Evolutionary conservation across 805 yeast genomes (phyloP), one percentile per base, ranked within the genome.

Genomic region (Candida nonsorbophila): DNA sequence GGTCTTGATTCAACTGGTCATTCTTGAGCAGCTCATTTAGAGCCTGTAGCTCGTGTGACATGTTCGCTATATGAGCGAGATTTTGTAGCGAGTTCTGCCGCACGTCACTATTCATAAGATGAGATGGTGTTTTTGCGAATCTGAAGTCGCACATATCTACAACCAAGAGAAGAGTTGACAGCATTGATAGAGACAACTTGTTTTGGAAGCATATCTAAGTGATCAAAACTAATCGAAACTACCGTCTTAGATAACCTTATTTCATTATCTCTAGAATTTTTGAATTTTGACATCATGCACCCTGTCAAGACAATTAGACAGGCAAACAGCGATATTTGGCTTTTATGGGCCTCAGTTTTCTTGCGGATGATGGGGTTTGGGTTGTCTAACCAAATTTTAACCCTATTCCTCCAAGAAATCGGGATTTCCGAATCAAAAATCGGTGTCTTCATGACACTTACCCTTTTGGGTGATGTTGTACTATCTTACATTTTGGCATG

Each of bases 401-500:
- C 88, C 0, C 64, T 83, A 7, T 84, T 76, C 39, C 62, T 86
- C 23, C 71, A 68, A 27, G 63, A 68, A 4, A 50, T 82, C 6
- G 69, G 66, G 3, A 65, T 81, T 24, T 44, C 72, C 0, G 84
- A 81, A 36, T 47, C 72, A 2, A 49, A 60, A 19, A 79, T 84
- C 29, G 95, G 95, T 4, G 36, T 75, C 23, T 86, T 86, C 50
- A 85, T 86, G 94, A 72, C 94, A 1, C 56, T 79, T 31, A 85
- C 95, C 0, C 58, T 86, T 44, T 51, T 79, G 3, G 95, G 95
- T 1, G 95, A 86, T 48, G 84, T 86, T 0, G 27, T 70, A 1
- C 63, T 86, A 12, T 82, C 94, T 5, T 79, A 79, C 45, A 30
- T 69, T 17, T 58, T 86, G 26, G 83, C 94, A 0, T 82, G 87